Evolutionary conservation across 495 filamentous ascomycete genomes (phyloP), one percentile per base, ranked within the genome.

Genomic region (Penicillium ochrochloron): DNA sequence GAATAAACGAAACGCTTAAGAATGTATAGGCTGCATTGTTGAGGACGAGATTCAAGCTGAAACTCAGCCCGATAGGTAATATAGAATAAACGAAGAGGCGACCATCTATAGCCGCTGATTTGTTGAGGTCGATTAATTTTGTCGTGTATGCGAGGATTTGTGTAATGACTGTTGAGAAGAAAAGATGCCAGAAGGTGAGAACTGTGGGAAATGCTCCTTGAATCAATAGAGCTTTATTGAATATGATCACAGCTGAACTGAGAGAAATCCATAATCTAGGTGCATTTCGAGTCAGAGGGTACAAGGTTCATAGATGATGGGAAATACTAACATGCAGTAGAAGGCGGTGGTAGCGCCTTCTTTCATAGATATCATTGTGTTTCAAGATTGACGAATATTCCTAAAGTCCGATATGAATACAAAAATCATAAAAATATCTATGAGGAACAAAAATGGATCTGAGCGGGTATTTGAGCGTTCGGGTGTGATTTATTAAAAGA

Each of bases 1-100:
- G 46, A 23, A 51, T 51, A 51, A 51, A 51, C 21, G 46, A 8
- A 27, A 51, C 46, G 12, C 46, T 51, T 21, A 51, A 14, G 25
- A 51, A 51, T 11, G 46, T 51, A 14, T 51, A 51, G 9, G 46
- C 31, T 54, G 57, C 29, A 56, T 67, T 60, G 46, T 53, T 52
- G 55, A 55, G 19, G 42, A 51, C 46, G 21, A 51, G 25, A 25
- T 51, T 51, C 9, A 51, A 51, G 19, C 46, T 51, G 46, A 51
- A 51, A 19, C 46, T 51, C 8, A 51, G 46, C 19, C 46, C 46
- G 19, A 51, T 51, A 9, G 46, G 46, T 25, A 51, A 21, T 23
- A 51, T 51, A 0, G 46, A 51, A 23, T 14, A n/a, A n/a, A 51
- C 21, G 25, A 51, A 51, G 29, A 58, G 46, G 7, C 19, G 46